Base-by-base conservation (phyloP, 106 monocot genomes). In the Agapanthus africanus region DNA sequence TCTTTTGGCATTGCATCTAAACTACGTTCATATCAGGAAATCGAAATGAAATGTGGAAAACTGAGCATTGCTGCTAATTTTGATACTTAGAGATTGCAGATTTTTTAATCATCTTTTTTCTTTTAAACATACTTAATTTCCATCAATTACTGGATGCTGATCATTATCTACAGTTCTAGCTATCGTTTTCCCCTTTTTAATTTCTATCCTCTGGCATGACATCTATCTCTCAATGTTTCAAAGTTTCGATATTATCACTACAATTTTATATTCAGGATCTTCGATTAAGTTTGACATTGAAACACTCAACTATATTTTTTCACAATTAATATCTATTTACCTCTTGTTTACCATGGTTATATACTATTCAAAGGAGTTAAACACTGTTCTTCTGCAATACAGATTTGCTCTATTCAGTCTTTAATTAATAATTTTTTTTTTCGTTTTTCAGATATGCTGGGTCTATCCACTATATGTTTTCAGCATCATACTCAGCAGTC, bases 391-490 rank as follows among this genome's bases (percentile, higher is more conserved):
- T 27, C 11, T 66, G 41, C 26, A 27, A 26, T 23, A 37, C 64
- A 37, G 19, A 22, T 36, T 41, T 37, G 18, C 11, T 31, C 52
- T 25, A 50, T 54, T 13, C 38, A 3, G 4, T n/a, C n/a, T n/a
- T n/a, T n/a, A n/a, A 18, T 28, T 22, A 34, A 61, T 75, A 19
- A 73, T 21, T 52, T 30, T 18, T 19, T 35, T 68, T 4, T 50
- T 75, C 18, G 31, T 35, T 59, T 83, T 79, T 52, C 90, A 95
- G 95, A 62, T 95, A 42, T 80, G 88, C 68, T 95, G 95, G 95
- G 84, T 95, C 65, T 95, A 91, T 80, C 95, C 95, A 39, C 86
- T 95, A 4, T 95, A 95, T 78, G 59, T 77, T 31, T 88, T 88
- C 82, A 95, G 95, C 78, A 84, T 95, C 52, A 68, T 95, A n/a